Conservation (phyloP, 169 alveolate species). For the Condylostoma magnum region DNA sequence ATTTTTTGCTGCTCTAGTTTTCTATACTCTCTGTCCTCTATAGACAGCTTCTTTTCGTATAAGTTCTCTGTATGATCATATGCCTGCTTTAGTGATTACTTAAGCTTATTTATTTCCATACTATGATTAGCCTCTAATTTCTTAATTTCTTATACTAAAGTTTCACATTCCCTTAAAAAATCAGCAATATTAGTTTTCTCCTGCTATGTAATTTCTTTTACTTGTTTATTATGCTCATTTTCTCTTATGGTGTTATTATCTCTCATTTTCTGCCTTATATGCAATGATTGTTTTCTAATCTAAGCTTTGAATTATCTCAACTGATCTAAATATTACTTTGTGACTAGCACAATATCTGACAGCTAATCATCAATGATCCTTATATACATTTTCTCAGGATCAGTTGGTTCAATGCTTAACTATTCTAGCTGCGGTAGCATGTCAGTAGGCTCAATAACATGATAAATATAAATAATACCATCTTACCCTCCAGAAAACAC, state of each 20-base stretch:
- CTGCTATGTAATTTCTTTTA: slow-evolving; percentile 52
- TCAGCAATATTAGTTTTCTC: no score
- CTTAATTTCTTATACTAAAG: not conserved
- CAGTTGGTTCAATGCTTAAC: slow-evolving; percentile 18
- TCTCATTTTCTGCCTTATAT: slow-evolving; percentile 49
- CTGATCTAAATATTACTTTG: slow-evolving; percentile 34
- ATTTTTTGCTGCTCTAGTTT: slow-evolving; percentile 59
- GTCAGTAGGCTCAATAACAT: slow-evolving; percentile 48
- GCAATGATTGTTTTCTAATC: no score
- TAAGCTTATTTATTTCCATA: slow-evolving; percentile 38
- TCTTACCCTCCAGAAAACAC: slow-evolving; percentile 78
- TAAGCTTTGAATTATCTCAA: slow-evolving; percentile 28
- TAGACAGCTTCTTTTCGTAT: slow-evolving; percentile 69
- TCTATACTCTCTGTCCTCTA: slow-evolving; percentile 60
- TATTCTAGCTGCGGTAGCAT: not conserved
- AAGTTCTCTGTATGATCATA: slow-evolving; percentile 53
- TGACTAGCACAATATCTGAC: slow-evolving; percentile 48
- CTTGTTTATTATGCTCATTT: slow-evolving; percentile 42
- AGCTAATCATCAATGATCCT: slow-evolving; percentile 47
- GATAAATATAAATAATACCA: slow-evolving; percentile 61
- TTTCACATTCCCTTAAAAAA: slow-evolving; percentile 52
- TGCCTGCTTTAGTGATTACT: slow-evolving; percentile 59
- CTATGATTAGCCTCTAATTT: not conserved
- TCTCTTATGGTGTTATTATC: slow-evolving; percentile 41
- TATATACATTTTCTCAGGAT: no score